These are phyloP conservation scores for Terana coerulea DNA, from an alignment of 768 basidiomycete genomes.

Conservation along the genomic window DNA sequence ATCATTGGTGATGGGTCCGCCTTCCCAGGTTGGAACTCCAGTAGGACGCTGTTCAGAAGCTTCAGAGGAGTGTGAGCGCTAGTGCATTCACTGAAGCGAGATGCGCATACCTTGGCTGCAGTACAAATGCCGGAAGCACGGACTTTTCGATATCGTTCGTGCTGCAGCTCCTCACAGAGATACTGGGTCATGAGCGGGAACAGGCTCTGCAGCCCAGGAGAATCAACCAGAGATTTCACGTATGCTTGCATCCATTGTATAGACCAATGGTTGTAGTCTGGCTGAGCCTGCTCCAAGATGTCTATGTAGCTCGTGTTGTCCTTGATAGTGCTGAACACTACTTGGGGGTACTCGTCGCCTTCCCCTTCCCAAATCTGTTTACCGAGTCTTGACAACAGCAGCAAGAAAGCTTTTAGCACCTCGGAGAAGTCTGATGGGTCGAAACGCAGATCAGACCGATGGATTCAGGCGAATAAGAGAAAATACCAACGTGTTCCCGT, in stretches of 20 bases:
- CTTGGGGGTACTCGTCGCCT: constrained; percentile 67
- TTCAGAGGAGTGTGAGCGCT: background rate
- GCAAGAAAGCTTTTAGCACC: constrained; percentile 54
- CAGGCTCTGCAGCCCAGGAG: constrained; percentile 38
- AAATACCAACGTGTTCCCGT: constrained; percentile 53
- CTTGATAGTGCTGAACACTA: constrained; percentile 80
- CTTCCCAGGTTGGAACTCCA: background rate
- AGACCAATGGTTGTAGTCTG: constrained; percentile 29
- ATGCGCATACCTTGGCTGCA: constrained; percentile 49
- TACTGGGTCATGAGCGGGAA: constrained; percentile 70
- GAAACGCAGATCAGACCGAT: background rate
- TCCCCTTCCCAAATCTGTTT: constrained; percentile 66
- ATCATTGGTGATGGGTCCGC: constrained; percentile 27
- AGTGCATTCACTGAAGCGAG: background rate
- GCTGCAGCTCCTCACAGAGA: constrained; percentile 79
- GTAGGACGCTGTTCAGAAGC: background rate
- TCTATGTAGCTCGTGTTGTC: constrained; percentile 61
- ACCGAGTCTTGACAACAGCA: constrained; percentile 56
- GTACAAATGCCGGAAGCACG: constrained; percentile 58
- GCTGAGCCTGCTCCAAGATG: constrained; percentile 35
- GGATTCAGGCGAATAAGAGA: constrained; percentile 11
- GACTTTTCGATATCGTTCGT: constrained; percentile 59
- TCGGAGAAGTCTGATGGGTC: constrained; percentile 51
- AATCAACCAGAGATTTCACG: constrained; percentile 17
- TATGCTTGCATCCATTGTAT: constrained; percentile 23